These are phyloP conservation scores for Pyricularia sp. DNA, from an alignment of 2,329 filamentous ascomycete species.

Conservation along the genomic window DNA sequence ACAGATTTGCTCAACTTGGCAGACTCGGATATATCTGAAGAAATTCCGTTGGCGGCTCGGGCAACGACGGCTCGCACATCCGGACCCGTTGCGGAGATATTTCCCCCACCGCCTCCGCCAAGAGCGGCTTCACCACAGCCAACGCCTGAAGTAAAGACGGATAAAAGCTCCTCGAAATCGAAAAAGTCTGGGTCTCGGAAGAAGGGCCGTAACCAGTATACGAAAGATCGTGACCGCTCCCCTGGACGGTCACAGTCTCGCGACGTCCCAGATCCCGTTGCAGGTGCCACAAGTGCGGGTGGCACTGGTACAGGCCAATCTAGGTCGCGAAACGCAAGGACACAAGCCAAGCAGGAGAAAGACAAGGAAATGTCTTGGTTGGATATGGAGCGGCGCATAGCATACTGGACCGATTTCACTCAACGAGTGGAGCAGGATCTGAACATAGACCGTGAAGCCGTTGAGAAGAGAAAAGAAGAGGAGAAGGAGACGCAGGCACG, in stretches of 20 bases:
- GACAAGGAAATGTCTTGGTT: slow-evolving; percentile 3
- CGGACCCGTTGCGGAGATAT: slow-evolving; percentile 16
- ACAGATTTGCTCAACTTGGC: slow-evolving; percentile 7
- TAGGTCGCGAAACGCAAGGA: slow-evolving; percentile 17
- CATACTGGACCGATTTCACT: slow-evolving; percentile 5
- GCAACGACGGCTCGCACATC: slow-evolving; percentile 19
- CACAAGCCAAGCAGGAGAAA: slow-evolving; percentile 4
- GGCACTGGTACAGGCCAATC: slow-evolving; percentile 33
- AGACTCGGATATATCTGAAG: slow-evolving; percentile 68
- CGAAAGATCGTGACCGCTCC: slow-evolving; percentile 60
- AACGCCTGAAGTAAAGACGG: slow-evolving; percentile 31
- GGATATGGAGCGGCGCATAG: slow-evolving; percentile 5
- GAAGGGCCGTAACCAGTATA: slow-evolving; percentile 74
- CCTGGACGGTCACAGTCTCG: slow-evolving; percentile 43
- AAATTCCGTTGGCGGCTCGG: slow-evolving; percentile 43
- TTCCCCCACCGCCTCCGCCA: slow-evolving; percentile 5
- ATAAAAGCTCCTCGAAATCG: slow-evolving; percentile 48
- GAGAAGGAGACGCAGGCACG: neutral
- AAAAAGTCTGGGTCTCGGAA: slow-evolving; percentile 54
- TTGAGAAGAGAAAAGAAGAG: neutral
- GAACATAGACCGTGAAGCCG: neutral
- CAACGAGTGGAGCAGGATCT: slow-evolving; percentile 5
- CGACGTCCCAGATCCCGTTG: slow-evolving; percentile 33
- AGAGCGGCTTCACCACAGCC: slow-evolving; percentile 23
- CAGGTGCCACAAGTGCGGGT: slow-evolving; percentile 9